A percentile compares a stretch with the other conserved stretches of the same genome.
These are phyloP conservation scores for Graphilbum fragrans DNA, from an alignment of 2,329 filamentous ascomycete species.

Conservation along the genomic window DNA sequence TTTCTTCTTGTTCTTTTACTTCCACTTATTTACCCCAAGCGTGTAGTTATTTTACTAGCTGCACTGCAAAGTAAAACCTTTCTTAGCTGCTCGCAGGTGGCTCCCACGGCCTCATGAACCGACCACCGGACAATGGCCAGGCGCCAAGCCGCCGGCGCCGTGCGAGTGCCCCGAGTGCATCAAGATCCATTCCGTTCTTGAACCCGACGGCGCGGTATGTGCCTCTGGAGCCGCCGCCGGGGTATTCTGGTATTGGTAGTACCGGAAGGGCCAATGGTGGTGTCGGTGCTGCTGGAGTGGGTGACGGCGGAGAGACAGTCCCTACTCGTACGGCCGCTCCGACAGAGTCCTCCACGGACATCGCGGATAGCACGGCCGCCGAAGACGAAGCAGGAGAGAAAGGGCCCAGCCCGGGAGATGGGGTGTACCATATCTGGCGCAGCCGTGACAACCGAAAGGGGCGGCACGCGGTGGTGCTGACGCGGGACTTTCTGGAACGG, in stretches of 20 bases:
- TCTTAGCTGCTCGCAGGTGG: too few relatives aligned
- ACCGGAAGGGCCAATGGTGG: neutral
- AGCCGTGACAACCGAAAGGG: constrained; percentile 31
- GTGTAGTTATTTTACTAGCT: neutral
- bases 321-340: neutral
- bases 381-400: neutral
- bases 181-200: constrained; percentile 3
- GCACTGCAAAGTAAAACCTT: neutral
- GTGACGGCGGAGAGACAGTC: neutral
- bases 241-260: neutral
- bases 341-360: neutral
- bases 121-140: neutral
- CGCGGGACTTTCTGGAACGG: constrained; percentile 9
- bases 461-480: constrained; percentile 20
- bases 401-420: neutral
- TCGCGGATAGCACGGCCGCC: neutral
- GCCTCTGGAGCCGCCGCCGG: constrained; percentile 2
- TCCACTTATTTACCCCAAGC: neutral
- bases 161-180: neutral
- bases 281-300: neutral
- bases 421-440: constrained; percentile 24
- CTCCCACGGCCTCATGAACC: neutral
- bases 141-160: too few relatives aligned
- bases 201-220: constrained; percentile 13
- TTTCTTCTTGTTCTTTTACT: neutral